Percentiles rank a stretch among this genome's conserved stretches.
phyloP scores from a whole-genome alignment of 371 early-diverging fungal genomes.

The Mucor racemosus region DNA sequence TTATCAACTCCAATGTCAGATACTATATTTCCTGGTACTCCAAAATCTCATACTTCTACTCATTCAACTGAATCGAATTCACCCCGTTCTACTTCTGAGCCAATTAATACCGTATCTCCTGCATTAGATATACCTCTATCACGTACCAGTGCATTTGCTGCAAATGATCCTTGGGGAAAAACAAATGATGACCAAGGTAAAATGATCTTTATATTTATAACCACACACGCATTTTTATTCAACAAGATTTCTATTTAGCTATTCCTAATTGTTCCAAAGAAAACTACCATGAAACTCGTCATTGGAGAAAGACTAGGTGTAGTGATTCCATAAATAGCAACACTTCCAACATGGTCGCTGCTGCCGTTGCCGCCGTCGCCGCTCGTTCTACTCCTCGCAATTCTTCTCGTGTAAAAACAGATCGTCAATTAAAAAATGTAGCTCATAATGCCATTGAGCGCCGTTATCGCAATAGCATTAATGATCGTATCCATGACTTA shows the following conservation, averaged over 20 bases:
- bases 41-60: not conserved
- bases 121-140: not conserved
- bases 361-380: not conserved
- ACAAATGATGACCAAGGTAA: not conserved
- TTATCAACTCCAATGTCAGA: slow-evolving; percentile 17
- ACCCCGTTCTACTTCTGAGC: not conserved
- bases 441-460: slow-evolving; percentile 92
- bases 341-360: slow-evolving; percentile 6
- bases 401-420: slow-evolving; percentile 6
- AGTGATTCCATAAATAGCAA: not conserved
- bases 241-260: not conserved
- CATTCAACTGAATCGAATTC: not conserved
- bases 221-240: not conserved
- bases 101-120: not conserved
- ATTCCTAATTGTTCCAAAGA: not conserved
- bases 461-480: slow-evolving; percentile 89
- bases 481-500: slow-evolving; percentile 85
- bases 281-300: slow-evolving; percentile 18
- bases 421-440: slow-evolving; percentile 66
- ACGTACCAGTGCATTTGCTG: not conserved
- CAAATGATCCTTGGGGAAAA: slow-evolving; percentile 6
- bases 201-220: too few relatives aligned
- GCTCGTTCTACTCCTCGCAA: not conserved
- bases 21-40: slow-evolving; percentile 4
- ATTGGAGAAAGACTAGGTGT: slow-evolving; percentile 6